Percentiles rank a stretch among this genome's conserved stretches.
Evolutionary conservation across 208 protist genomes (phyloP).

Genomic region (Endotrypanum monterogeii): DNA sequence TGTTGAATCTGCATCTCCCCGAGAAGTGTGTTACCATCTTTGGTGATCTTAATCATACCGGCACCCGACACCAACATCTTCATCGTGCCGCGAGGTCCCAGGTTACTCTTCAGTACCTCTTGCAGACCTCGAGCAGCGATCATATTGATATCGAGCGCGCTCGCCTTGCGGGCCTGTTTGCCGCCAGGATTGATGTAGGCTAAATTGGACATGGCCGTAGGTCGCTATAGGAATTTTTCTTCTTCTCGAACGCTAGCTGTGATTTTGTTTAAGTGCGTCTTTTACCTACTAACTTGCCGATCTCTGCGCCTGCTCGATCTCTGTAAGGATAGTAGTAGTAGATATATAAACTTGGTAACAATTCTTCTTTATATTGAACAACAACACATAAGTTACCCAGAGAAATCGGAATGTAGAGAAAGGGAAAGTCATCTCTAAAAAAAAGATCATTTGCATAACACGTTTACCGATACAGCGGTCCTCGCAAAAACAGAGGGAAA

Average conservation of each 20-base stretch:
- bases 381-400: conserved; percentile 4
- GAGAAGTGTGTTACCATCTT: conserved; percentile 99
- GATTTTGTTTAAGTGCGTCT: background rate
- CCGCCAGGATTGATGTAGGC: conserved; percentile 92
- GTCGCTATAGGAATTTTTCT: conserved; percentile 16
- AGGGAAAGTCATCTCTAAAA: too few relatives aligned
- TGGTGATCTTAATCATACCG: conserved; percentile 99
- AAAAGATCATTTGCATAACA: too few relatives aligned
- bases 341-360: background rate
- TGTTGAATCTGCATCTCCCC: conserved; percentile 99
- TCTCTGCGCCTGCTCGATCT: background rate
- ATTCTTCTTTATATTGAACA: background rate
- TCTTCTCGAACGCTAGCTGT: background rate
- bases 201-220: conserved; percentile 52
- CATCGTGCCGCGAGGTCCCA: conserved; percentile 99
- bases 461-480: too few relatives aligned
- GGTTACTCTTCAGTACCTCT: conserved; percentile 98
- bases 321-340: background rate
- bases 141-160: conserved; percentile 98
- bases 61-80: conserved; percentile 99
- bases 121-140: conserved; percentile 97
- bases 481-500: too few relatives aligned
- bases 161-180: conserved; percentile 78
- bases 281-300: background rate
- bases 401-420: background rate